Percentiles rank a stretch among this genome's conserved stretches.
Conservation (phyloP, 768 basidiomycete species). For the Russula earlei region DNA sequence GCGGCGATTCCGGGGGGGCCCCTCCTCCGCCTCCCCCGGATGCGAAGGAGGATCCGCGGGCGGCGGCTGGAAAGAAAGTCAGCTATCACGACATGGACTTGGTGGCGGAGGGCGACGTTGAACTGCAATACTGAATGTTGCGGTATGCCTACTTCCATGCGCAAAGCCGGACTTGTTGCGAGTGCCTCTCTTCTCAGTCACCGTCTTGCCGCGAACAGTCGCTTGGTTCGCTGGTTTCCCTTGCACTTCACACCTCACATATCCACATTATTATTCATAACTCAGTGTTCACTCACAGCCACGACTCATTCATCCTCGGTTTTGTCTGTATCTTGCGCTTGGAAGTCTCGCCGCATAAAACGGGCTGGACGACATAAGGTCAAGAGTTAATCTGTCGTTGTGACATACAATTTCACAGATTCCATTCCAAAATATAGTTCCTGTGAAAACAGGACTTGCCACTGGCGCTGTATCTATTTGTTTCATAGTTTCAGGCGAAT, state of each 20-base stretch:
- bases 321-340: background rate
- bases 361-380: background rate
- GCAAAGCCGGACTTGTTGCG: background rate
- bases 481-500: background rate
- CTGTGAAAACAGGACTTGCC: background rate
- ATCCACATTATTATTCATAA: conserved; percentile 18
- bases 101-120: conserved; percentile 61
- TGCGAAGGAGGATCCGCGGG: conserved; percentile 87
- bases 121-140: conserved; percentile 30
- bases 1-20: conserved; percentile 34
- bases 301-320: conserved; percentile 6
- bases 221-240: background rate
- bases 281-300: conserved; percentile 6
- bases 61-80: conserved; percentile 78
- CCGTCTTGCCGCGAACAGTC: background rate
- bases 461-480: background rate
- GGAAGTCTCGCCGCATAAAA: background rate
- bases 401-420: conserved; percentile 6
- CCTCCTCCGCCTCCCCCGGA: conserved; percentile 79
- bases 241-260: conserved; percentile 9
- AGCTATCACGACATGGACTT: conserved; percentile 96
- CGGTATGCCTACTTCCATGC: background rate
- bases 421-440: background rate
- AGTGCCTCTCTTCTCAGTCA: background rate
- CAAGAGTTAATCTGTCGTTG: conserved; percentile 1